A percentile compares a stretch with the other conserved stretches of the same genome.
phyloP scores from a whole-genome alignment of 495 filamentous ascomycete genomes.

The Lasiosphaeria miniovina region DNA sequence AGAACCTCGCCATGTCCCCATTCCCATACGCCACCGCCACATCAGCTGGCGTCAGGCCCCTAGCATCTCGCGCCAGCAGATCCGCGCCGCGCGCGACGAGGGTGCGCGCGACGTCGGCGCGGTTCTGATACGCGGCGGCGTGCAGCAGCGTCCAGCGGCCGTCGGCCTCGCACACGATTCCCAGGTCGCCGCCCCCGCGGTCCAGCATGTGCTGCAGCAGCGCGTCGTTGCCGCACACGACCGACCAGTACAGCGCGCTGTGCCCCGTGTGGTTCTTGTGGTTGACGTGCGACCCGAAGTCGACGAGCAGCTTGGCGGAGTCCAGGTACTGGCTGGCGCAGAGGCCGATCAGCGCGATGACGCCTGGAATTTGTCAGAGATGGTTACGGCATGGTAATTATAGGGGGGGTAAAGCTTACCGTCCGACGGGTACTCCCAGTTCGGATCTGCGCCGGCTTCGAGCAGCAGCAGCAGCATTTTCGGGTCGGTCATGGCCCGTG shows the following conservation, averaged over 20 bases:
- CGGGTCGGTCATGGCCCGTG: background rate
- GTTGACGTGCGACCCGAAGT: constrained; percentile 10
- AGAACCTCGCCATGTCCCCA: background rate
- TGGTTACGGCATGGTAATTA: too few relatives aligned
- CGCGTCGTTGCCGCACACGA: background rate
- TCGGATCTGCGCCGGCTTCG: constrained; percentile 6
- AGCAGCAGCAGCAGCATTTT: constrained; percentile 4
- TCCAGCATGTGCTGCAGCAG: constrained; percentile 8
- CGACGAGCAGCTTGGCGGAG: constrained; percentile 6
- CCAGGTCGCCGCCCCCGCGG: background rate
- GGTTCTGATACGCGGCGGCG: background rate
- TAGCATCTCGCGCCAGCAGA: too few relatives aligned
- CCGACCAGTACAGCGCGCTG: constrained; percentile 9
- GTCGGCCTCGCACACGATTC: constrained; percentile 2
- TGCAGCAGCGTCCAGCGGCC: constrained; percentile 2
- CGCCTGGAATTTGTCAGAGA: background rate
- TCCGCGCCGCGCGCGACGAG: too few relatives aligned
- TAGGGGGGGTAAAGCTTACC: background rate
- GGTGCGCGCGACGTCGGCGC: too few relatives aligned
- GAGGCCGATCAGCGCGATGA: background rate
- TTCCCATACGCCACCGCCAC: background rate
- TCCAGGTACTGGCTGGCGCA: constrained; percentile 4
- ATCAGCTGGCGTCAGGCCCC: too few relatives aligned
- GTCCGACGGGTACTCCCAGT: background rate
- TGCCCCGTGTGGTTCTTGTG: background rate